phyloP scores from a whole-genome alignment of 2,329 filamentous ascomycete species.

The Hirsutella thompsonii region DNA sequence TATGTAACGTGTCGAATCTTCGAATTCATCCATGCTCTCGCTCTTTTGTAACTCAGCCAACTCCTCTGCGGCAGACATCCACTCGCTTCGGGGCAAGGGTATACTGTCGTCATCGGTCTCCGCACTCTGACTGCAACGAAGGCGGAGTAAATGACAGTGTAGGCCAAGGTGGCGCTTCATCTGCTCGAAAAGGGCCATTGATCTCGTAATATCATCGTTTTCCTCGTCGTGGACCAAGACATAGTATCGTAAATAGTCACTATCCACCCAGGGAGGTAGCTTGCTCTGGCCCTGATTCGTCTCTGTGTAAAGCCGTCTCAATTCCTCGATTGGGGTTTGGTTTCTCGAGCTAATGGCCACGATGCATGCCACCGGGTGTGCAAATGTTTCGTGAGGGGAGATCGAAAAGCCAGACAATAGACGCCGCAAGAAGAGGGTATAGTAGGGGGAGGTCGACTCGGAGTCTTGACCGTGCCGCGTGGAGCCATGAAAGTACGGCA shows the following conservation, averaged over 20 bases:
- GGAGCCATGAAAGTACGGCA: conserved; percentile 22
- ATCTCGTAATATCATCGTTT: conserved; percentile 79
- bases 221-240: conserved; percentile 95
- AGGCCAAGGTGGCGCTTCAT: conserved; percentile 98
- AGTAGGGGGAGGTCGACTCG: conserved; percentile 60
- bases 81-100: conserved; percentile 68
- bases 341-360: conserved; percentile 92
- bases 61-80: conserved; percentile 82
- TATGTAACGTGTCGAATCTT: conserved; percentile 63
- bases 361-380: conserved; percentile 86
- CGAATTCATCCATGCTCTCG: conserved; percentile 55
- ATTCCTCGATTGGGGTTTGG: conserved; percentile 68
- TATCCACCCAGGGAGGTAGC: conserved; percentile 76
- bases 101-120: conserved; percentile 87
- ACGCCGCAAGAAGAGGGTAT: conserved; percentile 71
- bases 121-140: conserved; percentile 74
- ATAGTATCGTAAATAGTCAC: conserved; percentile 90
- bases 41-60: conserved; percentile 57
- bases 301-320: conserved; percentile 71
- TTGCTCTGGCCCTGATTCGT: conserved; percentile 65
- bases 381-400: conserved; percentile 81
- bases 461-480: conserved; percentile 28
- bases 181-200: conserved; percentile 84
- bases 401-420: conserved; percentile 69
- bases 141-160: conserved; percentile 81